phyloP scores from a whole-genome alignment of 1,284 basidiomycete genomes.

The Boletus holoroseus region DNA sequence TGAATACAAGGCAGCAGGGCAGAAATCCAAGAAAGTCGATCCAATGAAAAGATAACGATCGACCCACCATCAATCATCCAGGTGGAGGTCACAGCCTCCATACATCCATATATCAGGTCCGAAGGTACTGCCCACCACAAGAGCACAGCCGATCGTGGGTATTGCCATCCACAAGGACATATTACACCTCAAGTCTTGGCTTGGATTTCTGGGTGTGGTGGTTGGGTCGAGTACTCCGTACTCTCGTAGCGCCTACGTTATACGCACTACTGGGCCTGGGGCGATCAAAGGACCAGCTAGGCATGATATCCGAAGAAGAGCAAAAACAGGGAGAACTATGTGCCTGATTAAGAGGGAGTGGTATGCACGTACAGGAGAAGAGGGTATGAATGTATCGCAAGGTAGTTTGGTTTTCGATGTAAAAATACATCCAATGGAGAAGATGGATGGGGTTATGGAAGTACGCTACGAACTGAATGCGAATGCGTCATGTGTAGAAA shows the following conservation, averaged over 20 bases:
- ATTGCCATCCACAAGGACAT: neutral
- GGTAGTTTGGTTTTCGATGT: slow-evolving; percentile 9
- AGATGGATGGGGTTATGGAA: slow-evolving; percentile 5
- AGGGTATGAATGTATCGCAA: slow-evolving; percentile 15
- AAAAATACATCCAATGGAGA: slow-evolving; percentile 24
- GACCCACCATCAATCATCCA: too few relatives aligned
- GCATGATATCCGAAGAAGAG: neutral
- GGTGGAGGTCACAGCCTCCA: too few relatives aligned
- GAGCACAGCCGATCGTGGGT: neutral
- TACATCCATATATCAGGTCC: too few relatives aligned
- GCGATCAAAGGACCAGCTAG: neutral
- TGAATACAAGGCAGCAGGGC: neutral
- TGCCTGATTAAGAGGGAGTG: slow-evolving; percentile 18
- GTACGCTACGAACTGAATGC: slow-evolving; percentile 16
- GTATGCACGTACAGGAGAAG: slow-evolving; percentile 14
- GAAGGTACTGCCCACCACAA: neutral
- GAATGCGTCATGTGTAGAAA: slow-evolving; percentile 13
- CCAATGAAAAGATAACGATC: neutral
- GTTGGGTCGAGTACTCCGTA: neutral
- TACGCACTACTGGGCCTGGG: neutral
- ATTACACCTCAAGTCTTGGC: neutral
- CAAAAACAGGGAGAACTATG: slow-evolving; percentile 5
- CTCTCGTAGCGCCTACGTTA: neutral
- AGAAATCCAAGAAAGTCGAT: neutral
- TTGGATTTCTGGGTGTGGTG: neutral